These are phyloP conservation scores for Linderniella brevidens DNA, from an alignment of 257 asterid species.

Conservation along the genomic window DNA sequence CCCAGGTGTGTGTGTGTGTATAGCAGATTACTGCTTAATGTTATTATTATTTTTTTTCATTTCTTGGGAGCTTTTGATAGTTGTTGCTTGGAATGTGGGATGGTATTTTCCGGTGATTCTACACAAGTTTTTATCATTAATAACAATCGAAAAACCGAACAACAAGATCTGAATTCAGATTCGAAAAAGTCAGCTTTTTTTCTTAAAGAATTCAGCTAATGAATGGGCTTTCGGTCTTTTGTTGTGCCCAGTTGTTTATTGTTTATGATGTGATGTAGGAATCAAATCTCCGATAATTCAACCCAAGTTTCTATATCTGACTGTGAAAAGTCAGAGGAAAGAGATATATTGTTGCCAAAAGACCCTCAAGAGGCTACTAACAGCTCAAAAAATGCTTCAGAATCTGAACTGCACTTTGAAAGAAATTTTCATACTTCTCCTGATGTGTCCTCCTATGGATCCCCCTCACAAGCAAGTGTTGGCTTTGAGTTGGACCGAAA, in stretches of 20 bases:
- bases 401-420: constrained; percentile 9
- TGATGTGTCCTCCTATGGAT: no score
- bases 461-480: constrained; percentile 12
- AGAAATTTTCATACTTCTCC: no score
- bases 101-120: no score
- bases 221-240: no score
- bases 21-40: no score
- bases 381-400: constrained; percentile 14
- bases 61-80: no score
- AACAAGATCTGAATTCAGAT: constrained; percentile 5
- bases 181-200: constrained; percentile 10
- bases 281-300: constrained; percentile 16
- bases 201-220: no score
- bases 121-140: no score
- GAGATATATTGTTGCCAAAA: constrained; percentile 13
- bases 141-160: not conserved
- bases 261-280: no score
- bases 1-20: constrained; percentile 42
- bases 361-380: constrained; percentile 10
- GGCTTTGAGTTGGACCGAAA: constrained; percentile 14
- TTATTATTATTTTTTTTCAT: no score
- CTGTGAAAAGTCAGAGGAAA: constrained; percentile 12
- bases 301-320: constrained; percentile 21
- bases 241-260: no score
- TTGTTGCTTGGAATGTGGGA: constrained; percentile 8